Evolutionary conservation across 176 grass and related monocot genomes (phyloP).

Genomic region (Aegilops sharonensis): DNA sequence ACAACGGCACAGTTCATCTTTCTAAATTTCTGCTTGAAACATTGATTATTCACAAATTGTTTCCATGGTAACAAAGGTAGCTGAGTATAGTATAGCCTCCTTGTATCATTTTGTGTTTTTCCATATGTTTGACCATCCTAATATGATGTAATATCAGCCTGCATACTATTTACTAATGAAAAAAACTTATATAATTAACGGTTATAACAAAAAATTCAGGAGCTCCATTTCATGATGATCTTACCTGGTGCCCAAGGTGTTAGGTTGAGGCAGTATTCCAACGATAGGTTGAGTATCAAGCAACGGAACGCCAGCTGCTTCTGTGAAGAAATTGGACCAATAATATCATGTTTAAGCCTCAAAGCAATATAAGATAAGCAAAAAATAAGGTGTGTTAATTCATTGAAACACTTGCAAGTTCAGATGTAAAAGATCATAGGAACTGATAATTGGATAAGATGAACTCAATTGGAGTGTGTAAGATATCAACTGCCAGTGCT

Average conservation of each 20-base stretch:
- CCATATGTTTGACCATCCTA: background rate
- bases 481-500: constrained; percentile 8
- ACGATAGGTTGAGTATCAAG: constrained; percentile 73
- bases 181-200: background rate
- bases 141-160: background rate
- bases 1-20: constrained; percentile 21
- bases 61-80: constrained; percentile 6
- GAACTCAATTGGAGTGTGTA: background rate
- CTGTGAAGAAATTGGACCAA: constrained; percentile 40
- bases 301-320: constrained; percentile 59
- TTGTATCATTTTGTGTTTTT: background rate
- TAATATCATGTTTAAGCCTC: constrained; percentile 10
- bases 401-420: background rate
- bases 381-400: background rate
- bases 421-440: background rate
- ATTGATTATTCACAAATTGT: background rate
- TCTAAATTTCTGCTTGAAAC: constrained; percentile 10
- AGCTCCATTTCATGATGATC: constrained; percentile 11
- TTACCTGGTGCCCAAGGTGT: constrained; percentile 79
- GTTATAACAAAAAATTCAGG: background rate
- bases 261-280: constrained; percentile 81
- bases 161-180: background rate
- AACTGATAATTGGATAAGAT: constrained; percentile 5
- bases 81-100: constrained; percentile 20
- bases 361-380: background rate